Conservation (phyloP, 768 basidiomycete genomes). For the Lactarius akahatsu region DNA sequence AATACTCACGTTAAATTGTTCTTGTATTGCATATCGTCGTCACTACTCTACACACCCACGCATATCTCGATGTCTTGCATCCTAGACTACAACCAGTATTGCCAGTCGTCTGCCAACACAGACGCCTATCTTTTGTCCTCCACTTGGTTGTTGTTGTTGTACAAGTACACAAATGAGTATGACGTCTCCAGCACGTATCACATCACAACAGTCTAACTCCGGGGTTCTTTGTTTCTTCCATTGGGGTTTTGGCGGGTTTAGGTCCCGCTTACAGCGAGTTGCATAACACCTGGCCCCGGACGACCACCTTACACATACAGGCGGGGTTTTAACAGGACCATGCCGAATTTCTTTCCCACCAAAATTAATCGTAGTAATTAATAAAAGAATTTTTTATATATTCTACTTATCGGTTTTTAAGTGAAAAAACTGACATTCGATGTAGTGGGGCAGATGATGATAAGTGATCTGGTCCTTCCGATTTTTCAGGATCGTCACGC, state of each 20-base stretch:
- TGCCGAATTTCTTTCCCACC: too few relatives aligned
- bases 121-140: constrained; percentile 1
- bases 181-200: constrained; percentile 1
- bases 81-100: constrained; percentile 13
- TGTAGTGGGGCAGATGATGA: too few relatives aligned
- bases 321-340: too few relatives aligned
- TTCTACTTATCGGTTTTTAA: too few relatives aligned
- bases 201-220: constrained; percentile 12
- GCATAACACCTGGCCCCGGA: too few relatives aligned
- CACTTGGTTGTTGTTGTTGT: constrained; percentile 7
- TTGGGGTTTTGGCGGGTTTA: background rate
- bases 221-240: constrained; percentile 1
- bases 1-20: constrained; percentile 13
- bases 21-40: constrained; percentile 22
- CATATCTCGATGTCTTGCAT: constrained; percentile 8
- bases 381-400: too few relatives aligned
- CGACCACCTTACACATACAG: too few relatives aligned
- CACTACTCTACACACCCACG: constrained; percentile 15
- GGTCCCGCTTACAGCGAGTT: too few relatives aligned
- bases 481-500: too few relatives aligned
- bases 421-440: too few relatives aligned
- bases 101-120: background rate
- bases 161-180: constrained; percentile 12
- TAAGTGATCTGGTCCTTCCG: too few relatives aligned
- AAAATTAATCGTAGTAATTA: too few relatives aligned